Evolutionary conservation across 2,329 filamentous ascomycete genomes (phyloP), one percentile per base, ranked within the genome.

Genomic region (Alternaria burnsii): DNA sequence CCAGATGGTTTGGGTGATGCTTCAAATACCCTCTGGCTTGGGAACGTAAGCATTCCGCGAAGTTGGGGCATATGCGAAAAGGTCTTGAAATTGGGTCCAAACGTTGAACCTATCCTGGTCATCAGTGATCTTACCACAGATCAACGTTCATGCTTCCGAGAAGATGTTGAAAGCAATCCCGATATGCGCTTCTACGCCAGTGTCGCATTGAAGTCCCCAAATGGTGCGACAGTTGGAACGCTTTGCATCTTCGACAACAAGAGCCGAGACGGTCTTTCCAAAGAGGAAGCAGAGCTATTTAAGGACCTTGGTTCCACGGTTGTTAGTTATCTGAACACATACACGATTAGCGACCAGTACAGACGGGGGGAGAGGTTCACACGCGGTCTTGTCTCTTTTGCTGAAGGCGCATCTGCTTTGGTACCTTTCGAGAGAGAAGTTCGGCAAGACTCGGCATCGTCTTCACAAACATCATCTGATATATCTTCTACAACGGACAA

Each of bases 311-410:
- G 71, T 8, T 61, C 59, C 10, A 74, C 74, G 11, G 55, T 74
- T 10, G 59, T 70, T 36, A 63, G 68, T 1, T 73, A 76, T 10
- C 44, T 77, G 20, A 65, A 71, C 48, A 71, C 64, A 3, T 73
- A 72, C 12, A 72, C 69, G 3, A 58, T 74, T 58, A 70, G 59
- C 32, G 71, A 76, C 14, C 58, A 71, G 34, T 70, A 69, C 44
- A 61, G 52, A 11, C 68, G 71, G 9, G 71, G 73, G 5, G 74
- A 78, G 47, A 65, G 67, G 18, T 68, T 78, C 52, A 73, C 70
- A 4, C 69, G 75, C 11, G 75, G 74, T 1, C 69, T 78, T 0
- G 63, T 74, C 4, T 73, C 71, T 0, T 78, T 78, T 44, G 64
- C 67, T 0, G 71, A 76, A 53, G 72, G 75, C 2, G 69, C 68